Base-by-base conservation (phyloP, 169 alveolate species). In the Theileria equi region DNA sequence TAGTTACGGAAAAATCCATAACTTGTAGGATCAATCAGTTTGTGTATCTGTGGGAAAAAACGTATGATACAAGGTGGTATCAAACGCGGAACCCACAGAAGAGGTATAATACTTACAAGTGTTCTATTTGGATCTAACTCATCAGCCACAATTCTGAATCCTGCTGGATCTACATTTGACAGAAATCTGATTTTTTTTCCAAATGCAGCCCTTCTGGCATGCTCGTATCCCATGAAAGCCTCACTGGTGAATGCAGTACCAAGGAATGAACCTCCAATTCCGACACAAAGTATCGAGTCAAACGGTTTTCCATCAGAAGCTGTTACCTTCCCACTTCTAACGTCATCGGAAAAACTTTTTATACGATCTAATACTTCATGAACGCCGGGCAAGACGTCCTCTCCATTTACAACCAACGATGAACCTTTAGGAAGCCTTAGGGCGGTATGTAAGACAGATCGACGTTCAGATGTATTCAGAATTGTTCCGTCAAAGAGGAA, bases 81-180 rank as follows among this genome's bases (percentile, higher is more conserved):
- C n/a, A 38, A 13, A 13, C n/a, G 45, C n/a, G 45, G 45, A 38
- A 38, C 45, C 13, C n/a, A 38, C 45, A 38, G 45, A 38, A 38
- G 45, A 1, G 13, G 21, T 2, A 41, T 45, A n/a, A 3, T 3
- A 31, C 79, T 21, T 19, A 86, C 91, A 47, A 92, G 63, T 6
- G 99, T 95, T 48, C 94, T 94, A 66, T 94, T 96, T 3, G 98
- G 95, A 57, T 94, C 94, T 40, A 98, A 71, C 25, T 94, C 98
- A 28, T 90, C 92, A 4, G 93, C 59, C 32, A 96, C 98, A 55
- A 98, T 88, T 28, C 84, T 63, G 32, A 96, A 87, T 62, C 95
- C 98, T 66, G 95, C 95, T 8, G 99, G 99, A 76, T 96, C 99
- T 13, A 98, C 98, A 82, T 98, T 98, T 34, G 99, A 98, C 45